Evolutionary conservation across 495 filamentous ascomycete genomes (phyloP).

Genomic region (Wilcoxina mikolae): DNA sequence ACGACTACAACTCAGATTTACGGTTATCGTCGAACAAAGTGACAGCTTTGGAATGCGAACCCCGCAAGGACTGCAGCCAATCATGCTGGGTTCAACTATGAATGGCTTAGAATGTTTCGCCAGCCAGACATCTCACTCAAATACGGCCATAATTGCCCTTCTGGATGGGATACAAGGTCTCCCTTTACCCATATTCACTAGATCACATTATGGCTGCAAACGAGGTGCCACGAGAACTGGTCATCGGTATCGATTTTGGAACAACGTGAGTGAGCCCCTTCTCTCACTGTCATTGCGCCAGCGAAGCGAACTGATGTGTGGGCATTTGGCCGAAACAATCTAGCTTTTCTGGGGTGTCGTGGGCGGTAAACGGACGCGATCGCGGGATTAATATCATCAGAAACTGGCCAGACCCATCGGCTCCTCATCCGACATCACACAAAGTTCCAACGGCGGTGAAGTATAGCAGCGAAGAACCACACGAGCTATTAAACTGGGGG

Average conservation of each 20-base stretch:
- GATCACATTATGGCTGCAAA: background rate
- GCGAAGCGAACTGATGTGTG: background rate
- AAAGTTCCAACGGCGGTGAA: constrained; percentile 1
- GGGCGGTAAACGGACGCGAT: background rate
- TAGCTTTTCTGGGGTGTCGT: background rate
- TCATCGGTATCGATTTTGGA: background rate
- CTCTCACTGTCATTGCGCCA: background rate
- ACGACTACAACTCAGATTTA: background rate
- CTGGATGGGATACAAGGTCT: background rate
- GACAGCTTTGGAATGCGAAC: background rate
- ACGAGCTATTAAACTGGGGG: background rate
- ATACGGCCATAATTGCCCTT: background rate
- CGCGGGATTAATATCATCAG: background rate
- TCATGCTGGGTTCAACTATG: background rate
- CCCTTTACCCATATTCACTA: background rate
- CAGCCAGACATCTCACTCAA: background rate
- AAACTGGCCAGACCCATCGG: background rate
- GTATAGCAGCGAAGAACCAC: background rate
- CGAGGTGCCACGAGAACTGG: background rate
- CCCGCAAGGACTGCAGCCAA: too few species aligned
- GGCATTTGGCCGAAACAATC: background rate
- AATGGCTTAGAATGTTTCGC: background rate
- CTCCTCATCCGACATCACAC: background rate
- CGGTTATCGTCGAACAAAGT: background rate
- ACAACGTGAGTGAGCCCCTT: background rate